These are phyloP conservation scores for Agarophyton chilense DNA, from an alignment of 23 red algal species.

Conservation along the genomic window DNA sequence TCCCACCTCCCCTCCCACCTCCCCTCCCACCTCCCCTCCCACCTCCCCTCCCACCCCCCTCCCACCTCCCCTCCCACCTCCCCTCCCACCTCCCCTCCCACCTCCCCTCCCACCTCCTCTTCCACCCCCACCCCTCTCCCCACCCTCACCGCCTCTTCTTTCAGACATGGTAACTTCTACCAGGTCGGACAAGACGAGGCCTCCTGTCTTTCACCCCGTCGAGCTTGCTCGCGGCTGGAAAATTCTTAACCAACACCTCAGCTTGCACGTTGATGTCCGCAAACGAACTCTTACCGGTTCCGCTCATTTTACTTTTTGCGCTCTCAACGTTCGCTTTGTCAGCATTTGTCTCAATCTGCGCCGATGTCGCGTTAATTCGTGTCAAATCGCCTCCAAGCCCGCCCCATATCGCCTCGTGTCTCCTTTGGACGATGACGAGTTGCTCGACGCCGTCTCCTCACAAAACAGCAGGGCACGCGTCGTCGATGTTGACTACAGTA, in stretches of 20 bases:
- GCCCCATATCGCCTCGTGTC: conserved; percentile 32
- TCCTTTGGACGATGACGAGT: conserved; percentile 52
- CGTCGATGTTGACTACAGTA: conserved; percentile 25
- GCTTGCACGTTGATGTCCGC: conserved; percentile 21
- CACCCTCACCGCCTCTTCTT: background rate
- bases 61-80: no score
- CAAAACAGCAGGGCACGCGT: conserved; percentile 5
- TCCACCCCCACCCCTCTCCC: no score
- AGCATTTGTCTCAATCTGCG: conserved; percentile 64
- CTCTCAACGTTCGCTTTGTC: conserved; percentile 46
- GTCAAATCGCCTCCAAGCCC: background rate
- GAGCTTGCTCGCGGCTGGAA: conserved; percentile 62
- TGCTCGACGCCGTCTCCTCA: conserved; percentile 34
- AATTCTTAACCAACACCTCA: conserved; percentile 33
- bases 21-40: no score
- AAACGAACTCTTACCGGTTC: conserved; percentile 39
- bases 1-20: no score
- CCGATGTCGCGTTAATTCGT: conserved; percentile 49
- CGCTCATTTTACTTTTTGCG: conserved; percentile 29
- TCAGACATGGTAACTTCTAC: conserved; percentile 59
- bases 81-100: no score
- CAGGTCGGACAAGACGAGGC: conserved; percentile 45
- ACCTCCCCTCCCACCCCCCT: no score
- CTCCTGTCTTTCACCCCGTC: conserved; percentile 47
- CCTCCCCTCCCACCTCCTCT: no score